Evolutionary conservation across 1,139 yeast species (phyloP), one percentile per base, ranked within the genome.

Genomic region (Pichia sp.): DNA sequence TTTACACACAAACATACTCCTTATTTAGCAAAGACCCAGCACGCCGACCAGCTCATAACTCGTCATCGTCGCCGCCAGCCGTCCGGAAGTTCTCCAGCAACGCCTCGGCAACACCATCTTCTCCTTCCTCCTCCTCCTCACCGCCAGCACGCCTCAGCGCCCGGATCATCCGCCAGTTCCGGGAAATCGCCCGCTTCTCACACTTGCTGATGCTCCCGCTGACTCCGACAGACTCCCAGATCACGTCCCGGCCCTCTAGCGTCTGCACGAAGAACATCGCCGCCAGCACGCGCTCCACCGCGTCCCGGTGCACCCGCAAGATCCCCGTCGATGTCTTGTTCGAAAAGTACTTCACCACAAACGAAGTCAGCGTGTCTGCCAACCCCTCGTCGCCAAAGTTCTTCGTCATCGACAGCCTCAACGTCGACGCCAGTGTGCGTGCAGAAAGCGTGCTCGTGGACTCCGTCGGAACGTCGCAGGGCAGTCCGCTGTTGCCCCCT

Each of bases 121-220:
- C 13, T n/a, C 32, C 8, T 34, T 8, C n/a, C 23, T 29, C 19
- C 8, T 36, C 10, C 10, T 16, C 4, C 29, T 29, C 15, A 2
- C 7, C 26, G 23, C 23, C 23, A 19, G 23, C 23, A 19, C 32
- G 38, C 26, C 44, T 46, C 8, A 51, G 23, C 34, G 31, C 11
- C 40, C 53, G 42, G 3, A 47, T 48, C 30, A 50, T 29, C n/a
- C 16, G 32, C 15, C 31, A 45, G 32, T 46, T 45, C 46, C 56
- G 60, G 23, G 57, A 56, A 36, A 84, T 78, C 0, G 87, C 85
- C 58, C 75, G 81, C 61, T 83, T 79, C 67, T 90, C 95, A 64
- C 95, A 80, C 66, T 90, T 90, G 67, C 85, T 86, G 47, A 93
- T 90, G 0, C 98, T 90, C 0, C 97, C 98, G 64, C 96, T 85